A percentile compares a stretch with the other conserved stretches of the same genome.
Conservation (phyloP, 768 basidiomycete species). For the Leucosporidium scottii region DNA sequence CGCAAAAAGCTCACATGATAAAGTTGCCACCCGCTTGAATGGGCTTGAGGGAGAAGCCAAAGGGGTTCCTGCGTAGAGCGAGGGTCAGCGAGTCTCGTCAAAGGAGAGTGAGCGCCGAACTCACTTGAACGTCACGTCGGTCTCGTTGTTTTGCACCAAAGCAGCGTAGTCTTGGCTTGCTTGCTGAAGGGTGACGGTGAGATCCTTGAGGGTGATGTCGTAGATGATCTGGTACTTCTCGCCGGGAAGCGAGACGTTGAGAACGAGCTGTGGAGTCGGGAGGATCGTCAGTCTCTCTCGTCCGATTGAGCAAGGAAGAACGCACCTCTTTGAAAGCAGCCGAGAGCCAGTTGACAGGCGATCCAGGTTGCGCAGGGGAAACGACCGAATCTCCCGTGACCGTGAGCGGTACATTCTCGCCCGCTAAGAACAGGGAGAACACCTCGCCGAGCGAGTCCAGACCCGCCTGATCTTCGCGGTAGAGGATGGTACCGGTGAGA, state of each 20-base stretch:
- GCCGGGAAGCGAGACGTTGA: slow-evolving; percentile 60
- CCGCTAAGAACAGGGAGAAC: slow-evolving; percentile 60
- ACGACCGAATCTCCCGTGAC: slow-evolving; percentile 54
- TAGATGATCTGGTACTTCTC: slow-evolving; percentile 44
- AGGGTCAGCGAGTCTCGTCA: slow-evolving; percentile 40
- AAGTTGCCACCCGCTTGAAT: slow-evolving; percentile 49
- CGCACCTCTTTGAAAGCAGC: slow-evolving; percentile 52
- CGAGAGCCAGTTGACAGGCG: slow-evolving; percentile 55
- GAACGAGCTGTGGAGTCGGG: slow-evolving; percentile 46
- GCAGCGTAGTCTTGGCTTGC: slow-evolving; percentile 51
- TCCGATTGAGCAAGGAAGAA: neutral
- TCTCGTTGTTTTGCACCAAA: slow-evolving; percentile 19
- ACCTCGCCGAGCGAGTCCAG: slow-evolving; percentile 55
- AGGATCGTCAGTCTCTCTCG: too few relatives aligned
- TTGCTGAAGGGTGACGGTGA: slow-evolving; percentile 52
- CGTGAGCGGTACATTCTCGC: slow-evolving; percentile 45
- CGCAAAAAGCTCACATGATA: slow-evolving; percentile 44
- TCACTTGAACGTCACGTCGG: slow-evolving; percentile 22
- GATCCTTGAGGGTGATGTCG: slow-evolving; percentile 53
- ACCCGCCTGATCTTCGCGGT: slow-evolving; percentile 15
- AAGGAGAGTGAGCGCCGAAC: slow-evolving; percentile 37
- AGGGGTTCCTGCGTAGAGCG: slow-evolving; percentile 61
- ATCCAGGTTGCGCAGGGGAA: slow-evolving; percentile 47
- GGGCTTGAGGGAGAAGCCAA: slow-evolving; percentile 66
- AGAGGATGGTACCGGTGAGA: slow-evolving; percentile 42